Evolutionary conservation across 768 basidiomycete species (phyloP), one percentile per base, ranked within the genome.

Genomic region (Mycena filopes): DNA sequence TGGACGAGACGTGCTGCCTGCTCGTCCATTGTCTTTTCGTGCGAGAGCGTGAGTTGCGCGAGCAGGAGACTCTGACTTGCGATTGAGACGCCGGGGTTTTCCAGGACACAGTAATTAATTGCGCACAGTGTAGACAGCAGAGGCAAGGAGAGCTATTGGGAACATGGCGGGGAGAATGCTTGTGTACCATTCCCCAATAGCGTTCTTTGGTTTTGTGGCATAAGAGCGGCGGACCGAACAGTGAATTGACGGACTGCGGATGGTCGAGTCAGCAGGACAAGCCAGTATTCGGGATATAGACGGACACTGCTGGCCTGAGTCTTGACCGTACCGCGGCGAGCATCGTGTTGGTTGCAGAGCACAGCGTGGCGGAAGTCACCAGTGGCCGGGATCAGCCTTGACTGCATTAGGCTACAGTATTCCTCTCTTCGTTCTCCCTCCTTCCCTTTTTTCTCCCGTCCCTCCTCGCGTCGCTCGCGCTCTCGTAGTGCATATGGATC

Each of bases 61-160:
- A 93, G 80, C 67, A 92, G 87, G 42, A 94, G 80, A 48, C 83
- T 87, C 93, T 94, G 70, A 66, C 56, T 55, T 12, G 25, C 25
- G 25, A 12, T 28, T 55, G 61, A 59, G 51, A 42, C 51, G 42
- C 18, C 15, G 46, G 54, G 48, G 40, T 43, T 50, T 45, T 48
- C 26, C 36, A 28, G 33, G 25, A 36, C 51, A 53, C 62, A 26
- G 42, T 26, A 21, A 31, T 66, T 40, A 21, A 70, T 58, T 40
- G 55, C 82, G 49, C 73, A 92, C 93, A 70, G 93, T 80, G 78
- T 93, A 94, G 60, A 94, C 84, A 11, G 89, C 90, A 55, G 92
- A 93, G 20, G 92, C 93, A 15, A 95, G 81, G 55, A 95, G 79
- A 55, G 89, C 87, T 56, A 95, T 80, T 11, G 93, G 93, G 51